Conservation (phyloP, 805 yeast species). For the Deakozyma indianensis region DNA sequence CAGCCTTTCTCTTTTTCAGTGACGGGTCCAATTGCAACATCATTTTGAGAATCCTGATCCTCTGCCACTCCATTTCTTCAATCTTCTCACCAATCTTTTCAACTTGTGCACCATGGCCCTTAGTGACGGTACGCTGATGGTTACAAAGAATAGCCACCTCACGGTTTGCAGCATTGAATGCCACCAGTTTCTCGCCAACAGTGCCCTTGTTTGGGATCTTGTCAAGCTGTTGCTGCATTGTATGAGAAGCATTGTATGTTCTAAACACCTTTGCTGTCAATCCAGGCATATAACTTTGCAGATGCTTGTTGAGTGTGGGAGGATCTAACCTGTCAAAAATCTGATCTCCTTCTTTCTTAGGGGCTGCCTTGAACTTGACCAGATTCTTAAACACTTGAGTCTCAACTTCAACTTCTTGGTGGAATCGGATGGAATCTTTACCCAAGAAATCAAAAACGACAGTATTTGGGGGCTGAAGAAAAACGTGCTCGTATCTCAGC, state of each 20-base stretch:
- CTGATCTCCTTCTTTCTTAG: conserved; percentile 85
- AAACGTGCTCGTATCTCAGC: conserved; percentile 75
- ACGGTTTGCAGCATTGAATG: conserved; percentile 88
- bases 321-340: conserved; percentile 86
- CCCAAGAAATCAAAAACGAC: conserved; percentile 89
- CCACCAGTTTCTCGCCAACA: conserved; percentile 72
- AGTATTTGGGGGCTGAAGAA: conserved; percentile 68
- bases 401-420: conserved; percentile 87
- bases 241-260: conserved; percentile 90
- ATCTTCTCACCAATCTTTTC: conserved; percentile 65
- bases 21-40: conserved; percentile 49
- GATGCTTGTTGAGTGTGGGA: conserved; percentile 62
- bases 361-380: conserved; percentile 72
- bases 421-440: conserved; percentile 84
- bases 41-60: conserved; percentile 56
- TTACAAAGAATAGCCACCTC: conserved; percentile 92
- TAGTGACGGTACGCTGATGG: conserved; percentile 87
- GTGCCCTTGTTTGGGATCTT: conserved; percentile 76
- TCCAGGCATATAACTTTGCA: conserved; percentile 84
- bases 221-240: conserved; percentile 91
- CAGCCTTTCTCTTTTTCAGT: conserved; percentile 32
- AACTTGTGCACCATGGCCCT: conserved; percentile 68
- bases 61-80: conserved; percentile 75
- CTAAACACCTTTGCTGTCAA: conserved; percentile 94
- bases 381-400: conserved; percentile 83